Conservation (phyloP, 2,329 filamentous ascomycete species). For the Pestalotiopsis sp. region DNA sequence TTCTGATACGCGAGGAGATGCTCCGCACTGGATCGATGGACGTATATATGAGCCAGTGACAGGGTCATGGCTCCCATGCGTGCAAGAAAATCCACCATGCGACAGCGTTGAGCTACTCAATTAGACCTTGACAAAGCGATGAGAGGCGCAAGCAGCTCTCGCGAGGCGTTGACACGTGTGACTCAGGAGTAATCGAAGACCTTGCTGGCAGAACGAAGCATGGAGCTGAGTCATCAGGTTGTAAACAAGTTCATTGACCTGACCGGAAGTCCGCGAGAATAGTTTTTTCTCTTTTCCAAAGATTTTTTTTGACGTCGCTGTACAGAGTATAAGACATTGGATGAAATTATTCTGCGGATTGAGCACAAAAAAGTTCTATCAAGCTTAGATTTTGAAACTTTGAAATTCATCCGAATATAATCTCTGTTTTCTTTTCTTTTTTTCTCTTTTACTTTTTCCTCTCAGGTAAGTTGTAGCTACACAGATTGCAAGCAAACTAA, state of each 20-base stretch:
- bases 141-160: conserved; percentile 43
- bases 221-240: conserved; percentile 44
- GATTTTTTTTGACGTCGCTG: no score
- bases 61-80: conserved; percentile 41
- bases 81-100: conserved; percentile 43
- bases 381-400: no score
- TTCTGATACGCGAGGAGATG: conserved; percentile 12
- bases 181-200: conserved; percentile 40
- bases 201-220: conserved; percentile 35
- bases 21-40: conserved; percentile 13
- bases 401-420: no score
- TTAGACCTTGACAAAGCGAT: conserved; percentile 36
- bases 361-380: no score
- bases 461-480: no score
- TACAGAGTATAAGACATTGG: no score
- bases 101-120: conserved; percentile 37
- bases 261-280: no score
- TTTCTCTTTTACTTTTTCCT: no score
- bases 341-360: no score
- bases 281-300: no score
- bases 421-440: no score
- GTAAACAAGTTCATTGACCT: conserved; percentile 36
- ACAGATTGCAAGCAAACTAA: no score
- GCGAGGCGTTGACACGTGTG: conserved; percentile 42
- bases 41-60: conserved; percentile 42